Conservation (phyloP, 2,329 filamentous ascomycete genomes). For the Cladobotryum mycophilum region DNA sequence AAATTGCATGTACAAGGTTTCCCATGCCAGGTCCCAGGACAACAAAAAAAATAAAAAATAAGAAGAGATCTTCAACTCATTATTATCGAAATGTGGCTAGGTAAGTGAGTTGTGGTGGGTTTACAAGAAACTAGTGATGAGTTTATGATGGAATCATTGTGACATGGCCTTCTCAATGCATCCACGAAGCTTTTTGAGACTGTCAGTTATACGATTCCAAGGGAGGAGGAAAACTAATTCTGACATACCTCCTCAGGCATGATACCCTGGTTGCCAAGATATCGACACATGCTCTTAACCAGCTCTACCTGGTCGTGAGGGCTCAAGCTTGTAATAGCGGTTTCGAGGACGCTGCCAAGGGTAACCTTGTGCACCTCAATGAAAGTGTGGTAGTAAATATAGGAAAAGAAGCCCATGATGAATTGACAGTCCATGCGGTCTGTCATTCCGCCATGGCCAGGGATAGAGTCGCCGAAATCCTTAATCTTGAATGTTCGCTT, state of each 20-base stretch:
- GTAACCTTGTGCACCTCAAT: conserved; percentile 82
- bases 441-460: conserved; percentile 94
- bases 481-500: conserved; percentile 99
- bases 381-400: conserved; percentile 98
- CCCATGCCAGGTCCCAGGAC: neutral
- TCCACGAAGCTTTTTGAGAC: conserved; percentile 16
- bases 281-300: conserved; percentile 57
- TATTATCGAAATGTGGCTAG: neutral
- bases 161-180: conserved; percentile 21
- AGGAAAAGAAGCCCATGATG: conserved; percentile 98
- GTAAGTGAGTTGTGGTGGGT: neutral
- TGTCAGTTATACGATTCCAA: neutral
- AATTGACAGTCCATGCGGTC: conserved; percentile 99
- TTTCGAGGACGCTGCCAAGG: conserved; percentile 82
- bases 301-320: conserved; percentile 85
- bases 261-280: conserved; percentile 58
- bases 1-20: neutral
- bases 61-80: conserved; percentile 1
- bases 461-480: conserved; percentile 97
- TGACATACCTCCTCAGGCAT: conserved; percentile 26
- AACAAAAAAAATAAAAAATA: neutral
- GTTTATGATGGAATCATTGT: conserved; percentile 1
- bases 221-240: neutral
- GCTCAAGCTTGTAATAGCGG: conserved; percentile 81
- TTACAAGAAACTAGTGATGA: neutral